Percentiles rank a stretch among this genome's conserved stretches.
These are phyloP conservation scores for Oidiodendron maius DNA, from an alignment of 495 filamentous ascomycete genomes.

Conservation along the genomic window DNA sequence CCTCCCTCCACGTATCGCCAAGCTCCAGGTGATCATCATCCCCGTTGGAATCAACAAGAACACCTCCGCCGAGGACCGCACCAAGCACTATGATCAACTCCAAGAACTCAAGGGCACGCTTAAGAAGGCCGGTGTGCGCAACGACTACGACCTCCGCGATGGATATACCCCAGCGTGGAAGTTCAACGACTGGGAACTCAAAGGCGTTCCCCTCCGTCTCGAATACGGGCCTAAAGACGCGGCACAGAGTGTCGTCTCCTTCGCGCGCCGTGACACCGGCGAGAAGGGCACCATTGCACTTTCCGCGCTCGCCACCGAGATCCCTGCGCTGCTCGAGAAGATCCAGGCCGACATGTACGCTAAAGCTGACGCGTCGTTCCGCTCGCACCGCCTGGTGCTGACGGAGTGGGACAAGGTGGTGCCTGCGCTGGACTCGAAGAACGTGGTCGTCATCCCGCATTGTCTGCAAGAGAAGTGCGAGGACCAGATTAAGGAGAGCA, in stretches of 20 bases:
- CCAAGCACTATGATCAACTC: slow-evolving; percentile 64
- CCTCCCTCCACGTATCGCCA: slow-evolving; percentile 83
- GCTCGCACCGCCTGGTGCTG: slow-evolving; percentile 70
- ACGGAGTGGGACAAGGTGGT: slow-evolving; percentile 86
- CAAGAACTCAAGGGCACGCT: slow-evolving; percentile 60
- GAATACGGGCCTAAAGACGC: slow-evolving; percentile 95
- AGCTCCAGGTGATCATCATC: slow-evolving; percentile 77
- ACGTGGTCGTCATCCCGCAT: slow-evolving; percentile 81
- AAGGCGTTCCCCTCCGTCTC: slow-evolving; percentile 86
- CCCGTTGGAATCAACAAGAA: slow-evolving; percentile 92
- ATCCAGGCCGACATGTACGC: slow-evolving; percentile 85
- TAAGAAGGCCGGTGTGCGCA: slow-evolving; percentile 60
- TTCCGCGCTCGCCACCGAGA: slow-evolving; percentile 57
- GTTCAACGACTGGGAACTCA: slow-evolving; percentile 96
- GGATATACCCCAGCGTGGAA: slow-evolving; percentile 92
- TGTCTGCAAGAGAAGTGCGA: slow-evolving; percentile 80
- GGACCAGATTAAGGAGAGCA: slow-evolving; percentile 88
- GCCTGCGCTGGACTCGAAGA: slow-evolving; percentile 83
- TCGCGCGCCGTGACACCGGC: slow-evolving; percentile 82
- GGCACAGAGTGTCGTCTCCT: slow-evolving; percentile 74
- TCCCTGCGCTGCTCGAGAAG: slow-evolving; percentile 76
- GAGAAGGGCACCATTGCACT: slow-evolving; percentile 72
- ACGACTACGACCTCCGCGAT: slow-evolving; percentile 71
- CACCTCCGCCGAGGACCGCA: slow-evolving; percentile 68
- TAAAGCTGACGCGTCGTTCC: slow-evolving; percentile 71